Conservation (phyloP, 208 protist genomes). For the Trypanosoma brucei region DNA sequence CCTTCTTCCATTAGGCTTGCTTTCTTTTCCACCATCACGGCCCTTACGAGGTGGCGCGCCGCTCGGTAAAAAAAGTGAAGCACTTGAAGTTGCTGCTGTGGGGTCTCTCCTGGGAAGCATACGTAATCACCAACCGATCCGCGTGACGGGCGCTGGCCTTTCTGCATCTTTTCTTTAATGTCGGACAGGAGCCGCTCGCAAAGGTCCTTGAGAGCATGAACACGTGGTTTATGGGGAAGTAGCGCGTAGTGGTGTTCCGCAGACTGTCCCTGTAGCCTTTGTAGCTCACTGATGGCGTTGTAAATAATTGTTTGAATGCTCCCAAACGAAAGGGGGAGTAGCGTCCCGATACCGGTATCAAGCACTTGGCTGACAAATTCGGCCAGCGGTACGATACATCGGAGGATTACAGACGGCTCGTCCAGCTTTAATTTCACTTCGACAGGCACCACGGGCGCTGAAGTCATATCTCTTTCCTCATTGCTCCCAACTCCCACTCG, state of each 20-base stretch:
- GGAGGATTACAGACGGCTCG: conserved; percentile 12
- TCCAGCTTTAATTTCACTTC: conserved; percentile 12
- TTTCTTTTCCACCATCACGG: conserved; percentile 74
- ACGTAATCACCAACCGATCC: not conserved
- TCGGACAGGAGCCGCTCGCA: conserved; percentile 49
- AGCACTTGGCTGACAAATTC: conserved; percentile 18
- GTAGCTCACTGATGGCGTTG: conserved; percentile 29
- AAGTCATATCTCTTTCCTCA: not conserved
- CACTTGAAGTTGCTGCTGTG: conserved; percentile 35
- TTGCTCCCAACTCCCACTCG: not conserved
- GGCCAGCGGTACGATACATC: conserved; percentile 19
- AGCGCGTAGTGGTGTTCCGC: conserved; percentile 26
- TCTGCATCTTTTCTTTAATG: not conserved
- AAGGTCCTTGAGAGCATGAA: conserved; percentile 67
- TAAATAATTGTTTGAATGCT: conserved; percentile 36
- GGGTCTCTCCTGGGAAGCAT: conserved; percentile 38
- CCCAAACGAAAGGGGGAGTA: conserved; percentile 43
- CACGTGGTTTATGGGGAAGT: conserved; percentile 70
- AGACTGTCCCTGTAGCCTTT: conserved; percentile 25
- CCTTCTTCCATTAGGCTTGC: conserved; percentile 54
- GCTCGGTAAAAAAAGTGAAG: conserved; percentile 49
- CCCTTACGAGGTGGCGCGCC: conserved; percentile 57
- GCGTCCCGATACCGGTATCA: conserved; percentile 1
- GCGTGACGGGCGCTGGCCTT: not conserved
- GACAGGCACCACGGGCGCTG: conserved; percentile 6